Evolutionary conservation across 2,329 filamentous ascomycete species (phyloP), one percentile per base, ranked within the genome.

Genomic region (Ophidiomyces ophidiicola): DNA sequence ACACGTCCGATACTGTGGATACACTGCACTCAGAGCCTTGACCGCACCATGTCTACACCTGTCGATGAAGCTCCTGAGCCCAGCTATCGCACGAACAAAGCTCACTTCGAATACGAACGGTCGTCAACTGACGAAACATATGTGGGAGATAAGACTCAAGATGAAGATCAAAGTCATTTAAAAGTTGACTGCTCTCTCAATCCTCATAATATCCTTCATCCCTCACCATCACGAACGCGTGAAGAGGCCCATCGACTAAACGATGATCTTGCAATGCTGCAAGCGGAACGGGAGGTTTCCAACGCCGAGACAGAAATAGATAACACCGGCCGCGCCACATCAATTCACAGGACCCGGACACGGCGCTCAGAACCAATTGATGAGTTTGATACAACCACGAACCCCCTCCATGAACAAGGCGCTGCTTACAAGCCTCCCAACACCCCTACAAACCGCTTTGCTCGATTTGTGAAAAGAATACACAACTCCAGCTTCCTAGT

Each of bases 361-460:
- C 66, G 67, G 28, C 61, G 66, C 6, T 53, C 68, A 1, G 74
- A 79, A 14, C 67, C 69, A 2, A 60, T 79, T 3, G 78, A 81
- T 51, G 77, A 81, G 39, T 80, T 80, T 48, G 76, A 80, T 46
- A 66, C 70, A 32, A 72, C 74, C 15, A 82, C 78, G 2, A 80
- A 80, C 38, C 78, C 79, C 0, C 61, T 82, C 23, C 78, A 82
- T 50, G 76, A 82, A 53, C 74, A 74, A 50, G 68, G 76, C 1
- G 70, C 73, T 26, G 61, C 76, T 32, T 82, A 80, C 57, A 74
- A 72, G 49, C 76, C 78, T 0, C 72, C 76, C 0, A 70, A 75
- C 46, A 69, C 78, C 44, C 76, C 77, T 2, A 67, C 67, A 7
- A 80, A 71, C 7, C 72, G 62, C 10, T 58, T 82, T 18, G 76